These are phyloP conservation scores for Odonthalia washingtoniensis DNA, from an alignment of 31 red algal genomes.

Conservation along the genomic window DNA sequence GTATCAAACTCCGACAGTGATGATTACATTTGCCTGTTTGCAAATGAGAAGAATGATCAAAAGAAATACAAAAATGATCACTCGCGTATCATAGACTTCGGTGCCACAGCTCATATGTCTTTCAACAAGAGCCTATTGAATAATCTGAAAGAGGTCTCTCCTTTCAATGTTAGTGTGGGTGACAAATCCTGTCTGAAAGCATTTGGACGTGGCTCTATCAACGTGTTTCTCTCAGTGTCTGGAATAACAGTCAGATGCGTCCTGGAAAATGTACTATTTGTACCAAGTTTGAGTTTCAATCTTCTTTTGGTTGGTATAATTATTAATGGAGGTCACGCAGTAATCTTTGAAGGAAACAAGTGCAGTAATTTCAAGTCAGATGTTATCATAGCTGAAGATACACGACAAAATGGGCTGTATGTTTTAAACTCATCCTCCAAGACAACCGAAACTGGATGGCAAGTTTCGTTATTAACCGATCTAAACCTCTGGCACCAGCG, in stretches of 20 bases:
- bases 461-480: background rate
- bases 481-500: conserved; percentile 19
- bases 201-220: background rate
- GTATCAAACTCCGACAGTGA: background rate
- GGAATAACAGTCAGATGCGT: background rate
- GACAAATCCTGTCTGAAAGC: background rate
- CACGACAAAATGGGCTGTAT: conserved; percentile 24
- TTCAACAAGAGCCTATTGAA: background rate
- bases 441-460: too few species aligned
- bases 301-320: conserved; percentile 19
- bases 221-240: background rate
- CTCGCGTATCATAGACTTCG: conserved; percentile 19
- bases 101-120: conserved; percentile 37
- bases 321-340: background rate
- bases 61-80: background rate
- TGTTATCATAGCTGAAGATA: background rate
- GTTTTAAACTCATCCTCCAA: background rate
- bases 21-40: background rate
- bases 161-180: conserved; percentile 5
- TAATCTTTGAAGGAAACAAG: background rate
- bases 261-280: background rate
- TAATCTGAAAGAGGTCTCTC: background rate
- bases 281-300: conserved; percentile 3
- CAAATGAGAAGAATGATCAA: background rate
- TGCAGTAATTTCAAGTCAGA: background rate